Evolutionary conservation across 495 filamentous ascomycete species (phyloP), one percentile per base, ranked within the genome.

Genomic region (Penicillium silybi): DNA sequence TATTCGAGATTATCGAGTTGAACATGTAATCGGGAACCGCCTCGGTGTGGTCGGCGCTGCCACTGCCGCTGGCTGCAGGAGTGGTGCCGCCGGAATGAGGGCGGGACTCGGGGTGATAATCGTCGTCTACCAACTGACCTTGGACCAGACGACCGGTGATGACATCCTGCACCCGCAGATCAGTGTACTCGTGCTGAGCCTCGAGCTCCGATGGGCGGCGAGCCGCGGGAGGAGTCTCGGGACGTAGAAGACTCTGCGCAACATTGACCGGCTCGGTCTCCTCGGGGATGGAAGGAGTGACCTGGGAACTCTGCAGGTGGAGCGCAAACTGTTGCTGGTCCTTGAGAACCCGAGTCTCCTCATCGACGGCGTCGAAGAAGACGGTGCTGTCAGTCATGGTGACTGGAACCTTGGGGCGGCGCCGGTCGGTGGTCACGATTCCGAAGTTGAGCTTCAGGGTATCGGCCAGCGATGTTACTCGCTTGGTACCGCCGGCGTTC

Each of bases 381-480:
- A 77, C 64, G 7, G 68, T 85, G 61, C 88, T 93, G 35, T 83
- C 81, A 45, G 81, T 76, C 81, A 89, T 84, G 52, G 82, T 80
- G 52, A 64, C 58, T 11, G 75, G 77, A 29, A 64, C 56, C 46
- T 65, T 75, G n/a, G 71, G 66, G 41, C 92, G 81, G 57, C 86
- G 85, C 56, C 88, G 82, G 61, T 97, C 92, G 10, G 95, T 97
- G 17, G 92, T 97, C 52, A 98, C 90, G 63, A 98, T 86, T 47
- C 92, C 93, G 52, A 98, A 98, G 73, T 92, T 97, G 57, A 98
- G 81, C 75, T 97, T 97, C 57, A 98, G 72, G 3, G 90, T 92
- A 73, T 98, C 93, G 51, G 93, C 93, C 27, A 98, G 76, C 11
- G 90, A 95, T n/a, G 95, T 97, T 22, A 97, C 95, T 38, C 93